Conservation (phyloP, 768 basidiomycete species). For the Cystobasidium tubakii region DNA sequence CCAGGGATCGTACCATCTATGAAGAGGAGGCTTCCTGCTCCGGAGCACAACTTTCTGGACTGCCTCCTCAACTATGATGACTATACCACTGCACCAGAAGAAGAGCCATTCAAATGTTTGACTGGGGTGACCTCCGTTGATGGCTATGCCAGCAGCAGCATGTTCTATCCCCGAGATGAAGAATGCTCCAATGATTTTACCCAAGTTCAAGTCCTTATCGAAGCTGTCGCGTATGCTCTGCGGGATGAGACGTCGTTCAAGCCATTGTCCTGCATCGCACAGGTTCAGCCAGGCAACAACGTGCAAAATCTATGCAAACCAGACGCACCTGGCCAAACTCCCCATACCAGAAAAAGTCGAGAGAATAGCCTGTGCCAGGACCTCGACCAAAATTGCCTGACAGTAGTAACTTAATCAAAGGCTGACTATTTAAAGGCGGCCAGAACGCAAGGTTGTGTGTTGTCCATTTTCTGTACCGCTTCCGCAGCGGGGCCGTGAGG, state of each 20-base stretch:
- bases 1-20: conserved; percentile 32
- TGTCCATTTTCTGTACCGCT: conserved; percentile 30
- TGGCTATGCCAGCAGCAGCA: conserved; percentile 22
- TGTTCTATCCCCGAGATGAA: conserved; percentile 27
- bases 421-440: conserved; percentile 33
- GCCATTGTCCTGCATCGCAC: conserved; percentile 19
- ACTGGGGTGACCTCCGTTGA: conserved; percentile 25
- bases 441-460: conserved; percentile 35
- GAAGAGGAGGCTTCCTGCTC: background rate
- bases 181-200: conserved; percentile 31
- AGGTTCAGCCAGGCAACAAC: background rate
- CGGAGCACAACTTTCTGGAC: background rate
- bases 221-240: background rate
- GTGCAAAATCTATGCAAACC: background rate
- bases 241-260: background rate
- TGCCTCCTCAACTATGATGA: conserved; percentile 19
- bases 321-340: conserved; percentile 30
- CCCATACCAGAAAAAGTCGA: conserved; percentile 33
- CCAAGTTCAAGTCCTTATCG: conserved; percentile 10
- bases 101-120: conserved; percentile 34
- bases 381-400: conserved; percentile 31
- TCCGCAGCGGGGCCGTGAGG: conserved; percentile 18
- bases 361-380: conserved; percentile 36
- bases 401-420: conserved; percentile 23
- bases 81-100: conserved; percentile 30